Evolutionary conservation across 352 stramenopile species (phyloP).

Genomic region (Phytophthora crassamura): DNA sequence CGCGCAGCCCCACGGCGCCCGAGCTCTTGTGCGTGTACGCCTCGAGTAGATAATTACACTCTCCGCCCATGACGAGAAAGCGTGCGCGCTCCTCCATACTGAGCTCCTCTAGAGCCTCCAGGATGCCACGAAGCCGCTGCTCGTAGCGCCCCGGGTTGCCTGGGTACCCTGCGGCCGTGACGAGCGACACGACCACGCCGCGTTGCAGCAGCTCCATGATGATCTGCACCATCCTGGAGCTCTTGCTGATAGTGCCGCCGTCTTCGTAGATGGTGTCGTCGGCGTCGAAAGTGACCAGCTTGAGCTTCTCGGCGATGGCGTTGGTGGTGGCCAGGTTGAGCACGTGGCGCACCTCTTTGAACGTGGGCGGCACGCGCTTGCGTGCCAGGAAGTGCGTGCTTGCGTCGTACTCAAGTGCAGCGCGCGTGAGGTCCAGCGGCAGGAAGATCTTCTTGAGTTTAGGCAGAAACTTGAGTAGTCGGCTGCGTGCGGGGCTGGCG

Average conservation of each 20-base stretch:
- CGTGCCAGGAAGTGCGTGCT: slow-evolving; percentile 76
- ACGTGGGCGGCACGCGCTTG: slow-evolving; percentile 84
- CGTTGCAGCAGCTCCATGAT: slow-evolving; percentile 75
- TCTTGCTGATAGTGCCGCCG: slow-evolving; percentile 71
- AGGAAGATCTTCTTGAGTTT: slow-evolving; percentile 75
- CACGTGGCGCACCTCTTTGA: slow-evolving; percentile 87
- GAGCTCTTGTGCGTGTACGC: slow-evolving; percentile 56
- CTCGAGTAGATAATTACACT: slow-evolving; percentile 96
- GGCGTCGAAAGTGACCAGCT: slow-evolving; percentile 88
- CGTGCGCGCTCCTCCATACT: slow-evolving; percentile 65
- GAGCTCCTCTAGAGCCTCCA: slow-evolving; percentile 67
- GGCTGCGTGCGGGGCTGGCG: slow-evolving; percentile 40
- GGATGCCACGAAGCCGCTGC: slow-evolving; percentile 74
- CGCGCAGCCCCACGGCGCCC: slow-evolving; percentile 57
- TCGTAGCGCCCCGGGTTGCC: slow-evolving; percentile 74
- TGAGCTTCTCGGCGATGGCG: slow-evolving; percentile 73
- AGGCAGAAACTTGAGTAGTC: slow-evolving; percentile 70
- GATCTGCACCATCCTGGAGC: slow-evolving; percentile 73
- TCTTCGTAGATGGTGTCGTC: slow-evolving; percentile 91
- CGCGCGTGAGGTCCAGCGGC: slow-evolving; percentile 71
- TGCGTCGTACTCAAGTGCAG: slow-evolving; percentile 71
- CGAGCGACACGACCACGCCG: slow-evolving; percentile 80
- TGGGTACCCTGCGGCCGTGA: slow-evolving; percentile 85
- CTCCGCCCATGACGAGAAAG: slow-evolving; percentile 95
- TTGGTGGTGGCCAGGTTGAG: slow-evolving; percentile 84